Evolutionary conservation across 2,329 filamentous ascomycete species (phyloP), one percentile per base, ranked within the genome.

Genomic region (Aureobasidium vineae): DNA sequence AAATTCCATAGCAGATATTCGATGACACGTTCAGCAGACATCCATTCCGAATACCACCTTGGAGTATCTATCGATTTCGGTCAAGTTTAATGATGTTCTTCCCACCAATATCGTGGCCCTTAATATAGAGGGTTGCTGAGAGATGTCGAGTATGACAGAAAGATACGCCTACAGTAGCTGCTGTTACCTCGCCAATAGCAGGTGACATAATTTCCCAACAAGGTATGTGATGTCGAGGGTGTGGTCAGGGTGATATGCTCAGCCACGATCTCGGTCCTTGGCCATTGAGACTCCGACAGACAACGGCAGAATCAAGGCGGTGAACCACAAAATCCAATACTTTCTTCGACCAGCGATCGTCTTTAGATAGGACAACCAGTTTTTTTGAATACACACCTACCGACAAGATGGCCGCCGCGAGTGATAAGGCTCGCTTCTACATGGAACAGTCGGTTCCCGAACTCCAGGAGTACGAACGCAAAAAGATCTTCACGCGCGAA

Each of bases 391-490:
- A 41, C 38, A 41, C 59, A 63, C 10, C 23, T 28, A 60, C 57
- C 59, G 43, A 40, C 63, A 72, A 40, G 68, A 96, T 97, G 92
- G 86, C 92, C 1, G 89, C 87, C 49, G 89, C 95, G 67, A 89
- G 90, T 70, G 95, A 98, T 75, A 98, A 97, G 79, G 95, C 94
- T 66, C 91, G 94, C 67, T 98, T 94, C 79, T 97, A 91, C 78
- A 85, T 98, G 70, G 95, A 99, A 81, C 90, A 94, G 72, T 90
- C 90, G 2, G 91, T 97, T 50, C 92, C 93, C 19, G 93, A 98
- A 77, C 85, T 99, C 66, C 91, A 92, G 69, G 92, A 97, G 73
- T 96, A 92, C 77, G 90, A 96, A 78, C 86, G 91, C 70, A 97
- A 97, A 78, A 89, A 91, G 72, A 90, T 99, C 72, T 99, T 99